Conservation (phyloP, 129 eudicot species). For the Ambrosia artemisiifolia region DNA sequence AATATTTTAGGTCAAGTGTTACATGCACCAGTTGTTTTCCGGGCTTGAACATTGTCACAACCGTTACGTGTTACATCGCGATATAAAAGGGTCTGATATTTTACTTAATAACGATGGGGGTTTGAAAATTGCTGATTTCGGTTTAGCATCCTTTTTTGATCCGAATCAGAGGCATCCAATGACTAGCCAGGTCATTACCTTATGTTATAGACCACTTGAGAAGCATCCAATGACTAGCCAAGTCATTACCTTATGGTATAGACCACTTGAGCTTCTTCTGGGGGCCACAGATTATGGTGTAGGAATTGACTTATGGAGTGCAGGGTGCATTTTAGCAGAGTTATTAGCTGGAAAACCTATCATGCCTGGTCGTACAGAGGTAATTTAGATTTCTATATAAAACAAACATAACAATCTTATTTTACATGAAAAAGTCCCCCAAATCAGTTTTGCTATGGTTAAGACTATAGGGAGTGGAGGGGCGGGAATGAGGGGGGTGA, state of each 20-base stretch:
- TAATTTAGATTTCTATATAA: constrained; percentile 2
- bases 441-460: too few relatives aligned
- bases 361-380: constrained; percentile 54
- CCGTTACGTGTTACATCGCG: constrained; percentile 82
- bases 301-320: constrained; percentile 84
- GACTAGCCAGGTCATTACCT: too few relatives aligned
- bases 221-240: constrained; percentile 88
- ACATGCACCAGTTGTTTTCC: constrained; percentile 68
- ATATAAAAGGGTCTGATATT: constrained; percentile 88
- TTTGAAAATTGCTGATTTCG: constrained; percentile 88
- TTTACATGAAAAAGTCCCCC: too few relatives aligned
- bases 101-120: constrained; percentile 73
- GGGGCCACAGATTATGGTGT: too few relatives aligned
- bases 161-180: too few relatives aligned
- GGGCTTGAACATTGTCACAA: constrained; percentile 95
- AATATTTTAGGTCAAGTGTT: constrained; percentile 70
- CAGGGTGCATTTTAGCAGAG: constrained; percentile 55
- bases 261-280: constrained; percentile 47
- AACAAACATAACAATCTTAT: too few relatives aligned
- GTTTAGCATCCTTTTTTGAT: constrained; percentile 71
- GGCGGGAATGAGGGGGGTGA: too few relatives aligned
- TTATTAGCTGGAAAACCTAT: constrained; percentile 45
- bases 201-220: too few relatives aligned
- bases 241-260: constrained; percentile 92
- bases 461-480: too few relatives aligned